Conservation (phyloP, 495 filamentous ascomycete species). For the Aspergillus nanangensis region DNA sequence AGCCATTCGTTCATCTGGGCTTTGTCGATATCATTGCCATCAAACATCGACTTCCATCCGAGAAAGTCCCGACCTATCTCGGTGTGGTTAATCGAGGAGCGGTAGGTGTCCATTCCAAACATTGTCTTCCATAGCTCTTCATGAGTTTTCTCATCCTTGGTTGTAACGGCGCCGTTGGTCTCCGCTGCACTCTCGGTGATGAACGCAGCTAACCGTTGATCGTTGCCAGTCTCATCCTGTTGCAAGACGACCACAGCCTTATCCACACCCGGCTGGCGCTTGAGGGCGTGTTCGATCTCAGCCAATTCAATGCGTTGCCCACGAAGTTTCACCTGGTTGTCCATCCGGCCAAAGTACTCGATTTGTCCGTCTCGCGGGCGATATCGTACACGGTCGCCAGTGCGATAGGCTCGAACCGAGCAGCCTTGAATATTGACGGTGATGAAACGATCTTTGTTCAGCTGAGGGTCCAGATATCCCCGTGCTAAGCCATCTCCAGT, state of each 20-base stretch:
- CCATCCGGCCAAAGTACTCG: conserved; percentile 2
- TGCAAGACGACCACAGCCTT: background rate
- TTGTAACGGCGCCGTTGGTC: background rate
- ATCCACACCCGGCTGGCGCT: background rate
- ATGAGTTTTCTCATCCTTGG: background rate
- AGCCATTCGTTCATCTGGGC: conserved; percentile 3
- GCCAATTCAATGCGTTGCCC: conserved; percentile 1
- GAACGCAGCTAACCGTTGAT: background rate
- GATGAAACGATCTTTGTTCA: background rate
- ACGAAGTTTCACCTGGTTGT: conserved; percentile 4
- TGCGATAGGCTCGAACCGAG: background rate
- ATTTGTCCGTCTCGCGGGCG: background rate
- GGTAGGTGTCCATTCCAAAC: background rate
- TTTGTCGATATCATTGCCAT: conserved; percentile 1
- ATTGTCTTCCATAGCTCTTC: background rate
- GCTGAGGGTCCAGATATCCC: background rate
- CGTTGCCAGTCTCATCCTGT: background rate
- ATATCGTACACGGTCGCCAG: conserved; percentile 1
- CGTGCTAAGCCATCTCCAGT: conserved; percentile 3
- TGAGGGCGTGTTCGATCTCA: conserved; percentile 2
- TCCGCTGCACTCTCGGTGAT: background rate
- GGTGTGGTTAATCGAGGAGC: background rate
- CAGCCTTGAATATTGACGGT: background rate
- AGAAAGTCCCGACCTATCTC: conserved; percentile 1
- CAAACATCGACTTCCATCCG: conserved; percentile 4